phyloP scores from a whole-genome alignment of 148 eudicot genomes.

The Salicornia ramosissima region DNA sequence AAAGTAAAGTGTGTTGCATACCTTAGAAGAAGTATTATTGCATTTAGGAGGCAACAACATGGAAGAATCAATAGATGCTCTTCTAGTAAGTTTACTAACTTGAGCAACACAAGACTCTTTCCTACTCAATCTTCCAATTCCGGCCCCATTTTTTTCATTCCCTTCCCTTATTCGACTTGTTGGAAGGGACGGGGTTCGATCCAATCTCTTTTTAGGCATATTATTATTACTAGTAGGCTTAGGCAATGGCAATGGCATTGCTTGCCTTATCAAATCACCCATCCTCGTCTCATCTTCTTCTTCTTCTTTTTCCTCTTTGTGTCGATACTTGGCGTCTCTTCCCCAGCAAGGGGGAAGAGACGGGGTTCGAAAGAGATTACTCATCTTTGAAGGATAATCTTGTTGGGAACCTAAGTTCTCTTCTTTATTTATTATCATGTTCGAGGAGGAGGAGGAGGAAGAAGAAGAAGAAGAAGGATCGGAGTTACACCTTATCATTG shows the following conservation, averaged over 20 bases:
- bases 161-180: conserved; percentile 28
- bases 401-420: neutral
- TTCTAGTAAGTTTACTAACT: conserved; percentile 27
- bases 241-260: conserved; percentile 29
- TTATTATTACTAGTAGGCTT: neutral
- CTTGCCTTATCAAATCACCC: conserved; percentile 80
- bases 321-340: conserved; percentile 5
- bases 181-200: conserved; percentile 34
- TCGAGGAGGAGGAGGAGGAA: too few species aligned
- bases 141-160: conserved; percentile 3
- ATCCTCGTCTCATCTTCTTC: conserved; percentile 58
- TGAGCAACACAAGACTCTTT: conserved; percentile 17
- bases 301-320: conserved; percentile 32
- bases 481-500: conserved; percentile 44
- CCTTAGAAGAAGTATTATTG: conserved; percentile 56
- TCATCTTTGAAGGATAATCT: conserved; percentile 7
- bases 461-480: conserved; percentile 39
- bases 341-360: conserved; percentile 37
- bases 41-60: conserved; percentile 43
- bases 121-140: conserved; percentile 10
- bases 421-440: too few species aligned
- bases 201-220: conserved; percentile 12
- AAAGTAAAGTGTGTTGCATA: conserved; percentile 28
- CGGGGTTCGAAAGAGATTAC: conserved; percentile 35
- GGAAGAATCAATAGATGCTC: conserved; percentile 52